phyloP scores from a whole-genome alignment of 768 basidiomycete genomes.

The button mushroom (Agaricus bisporus) region DNA sequence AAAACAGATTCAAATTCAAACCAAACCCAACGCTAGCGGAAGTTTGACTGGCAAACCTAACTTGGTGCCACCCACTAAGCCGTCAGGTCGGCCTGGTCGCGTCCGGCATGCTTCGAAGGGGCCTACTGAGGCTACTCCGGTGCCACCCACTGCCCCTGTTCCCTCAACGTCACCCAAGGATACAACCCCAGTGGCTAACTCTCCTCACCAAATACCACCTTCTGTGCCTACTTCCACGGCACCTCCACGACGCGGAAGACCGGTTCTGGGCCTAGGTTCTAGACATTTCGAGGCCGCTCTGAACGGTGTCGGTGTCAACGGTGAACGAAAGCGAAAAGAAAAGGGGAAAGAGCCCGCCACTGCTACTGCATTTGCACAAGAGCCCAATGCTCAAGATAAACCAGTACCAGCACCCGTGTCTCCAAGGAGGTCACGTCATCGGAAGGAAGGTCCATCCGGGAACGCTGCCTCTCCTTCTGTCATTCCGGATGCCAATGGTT shows the following conservation, averaged over 20 bases:
- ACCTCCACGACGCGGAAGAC: conserved; percentile 40
- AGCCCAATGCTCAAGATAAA: conserved; percentile 13
- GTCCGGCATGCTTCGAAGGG: conserved; percentile 13
- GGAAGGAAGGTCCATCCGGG: conserved; percentile 17
- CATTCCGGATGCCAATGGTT: conserved; percentile 8
- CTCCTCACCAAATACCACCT: conserved; percentile 5
- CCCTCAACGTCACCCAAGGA: conserved; percentile 5
- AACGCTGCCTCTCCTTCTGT: background rate
- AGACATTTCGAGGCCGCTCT: conserved; percentile 72
- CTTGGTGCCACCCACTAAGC: conserved; percentile 10
- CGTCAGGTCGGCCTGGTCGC: conserved; percentile 2
- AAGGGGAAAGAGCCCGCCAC: conserved; percentile 15
- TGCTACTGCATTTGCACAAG: background rate
- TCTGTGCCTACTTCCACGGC: conserved; percentile 9
- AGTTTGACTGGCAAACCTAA: conserved; percentile 3
- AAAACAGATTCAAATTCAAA: conserved; percentile 11
- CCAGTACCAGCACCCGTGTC: conserved; percentile 12
- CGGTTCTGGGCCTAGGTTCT: conserved; percentile 56
- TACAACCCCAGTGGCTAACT: conserved; percentile 10
- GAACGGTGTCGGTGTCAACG: conserved; percentile 46
- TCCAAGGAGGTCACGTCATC: conserved; percentile 16
- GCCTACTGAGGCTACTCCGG: conserved; percentile 9
- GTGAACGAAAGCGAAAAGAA: conserved; percentile 18
- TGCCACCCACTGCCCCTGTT: conserved; percentile 10
- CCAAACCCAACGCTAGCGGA: conserved; percentile 5